Conservation (phyloP, 495 filamentous ascomycete species). For the Evansstolkia leycettana region DNA sequence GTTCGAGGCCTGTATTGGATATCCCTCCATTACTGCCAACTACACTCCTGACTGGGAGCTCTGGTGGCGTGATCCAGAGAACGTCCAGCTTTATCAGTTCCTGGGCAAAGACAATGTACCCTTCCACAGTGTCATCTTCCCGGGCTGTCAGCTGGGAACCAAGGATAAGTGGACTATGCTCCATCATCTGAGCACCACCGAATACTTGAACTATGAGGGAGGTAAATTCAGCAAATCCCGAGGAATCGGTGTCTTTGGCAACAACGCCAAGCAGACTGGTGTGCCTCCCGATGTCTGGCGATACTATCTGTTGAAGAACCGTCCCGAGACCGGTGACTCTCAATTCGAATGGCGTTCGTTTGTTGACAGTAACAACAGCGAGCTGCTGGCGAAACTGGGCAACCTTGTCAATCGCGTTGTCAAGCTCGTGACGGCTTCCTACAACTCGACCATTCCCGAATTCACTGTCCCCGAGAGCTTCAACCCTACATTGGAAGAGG, state of each 20-base stretch:
- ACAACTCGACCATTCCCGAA: constrained; percentile 58
- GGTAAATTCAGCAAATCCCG: constrained; percentile 94
- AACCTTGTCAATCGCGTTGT: constrained; percentile 91
- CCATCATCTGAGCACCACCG: constrained; percentile 78
- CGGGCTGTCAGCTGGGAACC: constrained; percentile 74
- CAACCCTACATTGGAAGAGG: constrained; percentile 35
- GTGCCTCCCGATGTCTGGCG: constrained; percentile 72
- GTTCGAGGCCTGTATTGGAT: constrained; percentile 98
- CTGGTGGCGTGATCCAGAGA: constrained; percentile 88
- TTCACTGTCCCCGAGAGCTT: constrained; percentile 36
- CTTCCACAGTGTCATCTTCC: constrained; percentile 89
- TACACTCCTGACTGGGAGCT: constrained; percentile 87
- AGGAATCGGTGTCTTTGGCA: constrained; percentile 82
- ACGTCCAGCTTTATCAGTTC: constrained; percentile 91
- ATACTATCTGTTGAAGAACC: constrained; percentile 48
- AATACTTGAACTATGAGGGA: constrained; percentile 92
- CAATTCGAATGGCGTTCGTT: constrained; percentile 86
- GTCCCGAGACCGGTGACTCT: constrained; percentile 75
- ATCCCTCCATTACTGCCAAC: constrained; percentile 86
- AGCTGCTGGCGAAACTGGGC: constrained; percentile 79
- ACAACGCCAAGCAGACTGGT: constrained; percentile 80
- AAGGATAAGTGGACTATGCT: constrained; percentile 82
- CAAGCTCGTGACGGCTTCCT: constrained; percentile 75
- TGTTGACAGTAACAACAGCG: constrained; percentile 77
- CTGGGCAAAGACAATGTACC: constrained; percentile 97